Percentiles rank a stretch among this genome's conserved stretches.
phyloP scores from a whole-genome alignment of 2,329 filamentous ascomycete genomes.

The Fusarium fujikuroi region DNA sequence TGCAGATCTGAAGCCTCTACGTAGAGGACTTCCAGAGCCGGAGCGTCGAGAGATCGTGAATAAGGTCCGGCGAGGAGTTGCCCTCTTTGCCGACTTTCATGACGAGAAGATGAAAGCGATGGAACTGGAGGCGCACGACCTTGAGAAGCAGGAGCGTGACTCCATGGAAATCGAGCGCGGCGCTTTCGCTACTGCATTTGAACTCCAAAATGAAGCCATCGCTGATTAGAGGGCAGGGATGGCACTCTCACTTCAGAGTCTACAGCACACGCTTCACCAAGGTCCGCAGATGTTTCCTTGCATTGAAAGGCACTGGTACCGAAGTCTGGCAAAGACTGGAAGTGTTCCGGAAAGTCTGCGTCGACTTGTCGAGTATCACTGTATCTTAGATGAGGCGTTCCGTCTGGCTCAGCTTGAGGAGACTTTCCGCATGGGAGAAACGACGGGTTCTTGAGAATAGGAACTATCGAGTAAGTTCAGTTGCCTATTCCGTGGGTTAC shows the following conservation, averaged over 20 bases:
- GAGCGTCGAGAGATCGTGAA: background rate
- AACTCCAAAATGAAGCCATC: background rate
- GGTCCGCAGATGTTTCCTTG: background rate
- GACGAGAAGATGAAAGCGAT: background rate
- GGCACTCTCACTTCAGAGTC: background rate
- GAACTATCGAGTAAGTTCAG: rapidly evolving
- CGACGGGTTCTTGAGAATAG: background rate
- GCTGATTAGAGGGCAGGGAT: background rate
- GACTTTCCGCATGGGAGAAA: background rate
- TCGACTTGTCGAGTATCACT: background rate
- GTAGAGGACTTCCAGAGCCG: background rate
- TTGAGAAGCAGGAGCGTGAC: rapidly evolving
- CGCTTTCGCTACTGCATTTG: background rate
- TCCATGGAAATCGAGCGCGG: background rate
- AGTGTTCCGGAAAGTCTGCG: background rate
- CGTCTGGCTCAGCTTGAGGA: background rate
- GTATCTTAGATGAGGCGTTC: background rate
- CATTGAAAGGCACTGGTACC: background rate
- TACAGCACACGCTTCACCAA: background rate
- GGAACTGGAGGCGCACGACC: background rate
- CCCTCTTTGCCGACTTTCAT: background rate
- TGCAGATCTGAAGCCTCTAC: background rate
- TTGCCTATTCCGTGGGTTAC: rapidly evolving
- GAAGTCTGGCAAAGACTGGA: background rate
- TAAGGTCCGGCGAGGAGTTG: background rate